These are phyloP conservation scores for Ogataea hybrid DNA, from an alignment of 1,139 yeast genomes.

Conservation along the genomic window DNA sequence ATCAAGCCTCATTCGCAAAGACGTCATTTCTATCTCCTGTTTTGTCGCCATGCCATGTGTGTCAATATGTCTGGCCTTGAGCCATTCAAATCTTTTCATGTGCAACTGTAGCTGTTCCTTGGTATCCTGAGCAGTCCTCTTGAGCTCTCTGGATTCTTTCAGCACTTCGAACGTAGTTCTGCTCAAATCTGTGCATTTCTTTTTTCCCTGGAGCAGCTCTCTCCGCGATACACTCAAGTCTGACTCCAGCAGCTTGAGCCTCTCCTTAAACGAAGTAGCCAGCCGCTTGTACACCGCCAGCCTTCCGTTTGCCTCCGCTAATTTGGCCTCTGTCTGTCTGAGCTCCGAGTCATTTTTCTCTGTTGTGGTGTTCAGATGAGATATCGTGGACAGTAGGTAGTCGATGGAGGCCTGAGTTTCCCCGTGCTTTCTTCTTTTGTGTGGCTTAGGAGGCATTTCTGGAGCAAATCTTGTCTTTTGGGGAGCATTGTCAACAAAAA, in stretches of 20 bases:
- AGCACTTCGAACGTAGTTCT: conserved; percentile 7
- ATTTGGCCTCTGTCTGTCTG: conserved; percentile 7
- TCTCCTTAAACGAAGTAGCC: conserved; percentile 12
- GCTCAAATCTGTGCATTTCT: conserved; percentile 6
- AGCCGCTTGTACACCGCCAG: conserved; percentile 10
- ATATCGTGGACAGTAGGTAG: conserved; percentile 21
- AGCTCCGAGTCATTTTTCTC: conserved; percentile 12
- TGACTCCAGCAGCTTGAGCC: conserved; percentile 9
- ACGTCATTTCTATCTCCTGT: conserved; percentile 14
- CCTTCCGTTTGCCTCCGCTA: conserved; percentile 10
- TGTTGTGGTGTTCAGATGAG: conserved; percentile 19
- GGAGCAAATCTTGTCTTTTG: background rate
- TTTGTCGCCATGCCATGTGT: conserved; percentile 10
- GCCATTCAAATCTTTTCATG: conserved; percentile 12
- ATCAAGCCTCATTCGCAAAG: conserved; percentile 21
- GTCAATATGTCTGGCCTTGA: conserved; percentile 7
- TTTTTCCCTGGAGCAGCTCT: conserved; percentile 5
- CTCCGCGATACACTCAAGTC: conserved; percentile 6
- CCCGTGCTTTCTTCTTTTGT: background rate
- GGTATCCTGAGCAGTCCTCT: conserved; percentile 4
- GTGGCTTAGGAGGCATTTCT: conserved; percentile 3
- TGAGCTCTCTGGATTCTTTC: conserved; percentile 11
- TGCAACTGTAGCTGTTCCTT: conserved; percentile 9
- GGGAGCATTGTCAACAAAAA: conserved; percentile 3
- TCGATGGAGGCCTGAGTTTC: conserved; percentile 18